A percentile compares a stretch with the other conserved stretches of the same genome.
Conservation (phyloP, 2,329 filamentous ascomycete species). For the Hypoxylon sp. region DNA sequence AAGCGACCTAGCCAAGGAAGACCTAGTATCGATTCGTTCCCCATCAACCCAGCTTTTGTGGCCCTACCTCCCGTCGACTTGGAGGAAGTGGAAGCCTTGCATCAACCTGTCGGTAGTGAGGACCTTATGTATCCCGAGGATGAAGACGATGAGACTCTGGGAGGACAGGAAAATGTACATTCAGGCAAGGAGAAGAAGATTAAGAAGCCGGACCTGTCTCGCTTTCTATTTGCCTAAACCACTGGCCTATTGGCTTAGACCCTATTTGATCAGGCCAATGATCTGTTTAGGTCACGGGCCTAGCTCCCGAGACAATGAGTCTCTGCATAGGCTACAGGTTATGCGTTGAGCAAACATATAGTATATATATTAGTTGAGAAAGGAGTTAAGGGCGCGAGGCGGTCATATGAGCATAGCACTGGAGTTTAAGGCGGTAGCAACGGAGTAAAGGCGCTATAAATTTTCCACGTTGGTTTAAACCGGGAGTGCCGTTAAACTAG, state of each 20-base stretch:
- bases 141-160: slow-evolving; percentile 53
- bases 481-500: slow-evolving; percentile 2
- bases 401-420: slow-evolving; percentile 43
- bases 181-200: slow-evolving; percentile 42
- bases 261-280: neutral
- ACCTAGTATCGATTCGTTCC: slow-evolving; percentile 55
- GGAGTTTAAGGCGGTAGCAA: slow-evolving; percentile 32
- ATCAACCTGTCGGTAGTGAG: slow-evolving; percentile 66
- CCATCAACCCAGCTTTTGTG: slow-evolving; percentile 68
- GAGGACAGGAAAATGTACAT: slow-evolving; percentile 47
- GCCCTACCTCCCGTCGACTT: slow-evolving; percentile 69
- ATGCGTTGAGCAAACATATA: neutral
- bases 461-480: neutral
- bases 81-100: slow-evolving; percentile 67
- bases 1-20: slow-evolving; percentile 48
- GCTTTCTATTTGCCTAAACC: slow-evolving; percentile 60
- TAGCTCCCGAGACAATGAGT: neutral
- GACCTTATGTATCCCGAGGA: slow-evolving; percentile 70
- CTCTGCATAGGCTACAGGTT: neutral
- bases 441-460: slow-evolving; percentile 19
- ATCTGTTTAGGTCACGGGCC: neutral
- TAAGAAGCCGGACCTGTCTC: slow-evolving; percentile 63
- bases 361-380: slow-evolving; percentile 27
- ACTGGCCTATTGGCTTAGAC: neutral
- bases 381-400: slow-evolving; percentile 20